A percentile compares a stretch with the other conserved stretches of the same genome.
phyloP scores from a whole-genome alignment of 805 yeast genomes.

The Myxozyma monticola region DNA sequence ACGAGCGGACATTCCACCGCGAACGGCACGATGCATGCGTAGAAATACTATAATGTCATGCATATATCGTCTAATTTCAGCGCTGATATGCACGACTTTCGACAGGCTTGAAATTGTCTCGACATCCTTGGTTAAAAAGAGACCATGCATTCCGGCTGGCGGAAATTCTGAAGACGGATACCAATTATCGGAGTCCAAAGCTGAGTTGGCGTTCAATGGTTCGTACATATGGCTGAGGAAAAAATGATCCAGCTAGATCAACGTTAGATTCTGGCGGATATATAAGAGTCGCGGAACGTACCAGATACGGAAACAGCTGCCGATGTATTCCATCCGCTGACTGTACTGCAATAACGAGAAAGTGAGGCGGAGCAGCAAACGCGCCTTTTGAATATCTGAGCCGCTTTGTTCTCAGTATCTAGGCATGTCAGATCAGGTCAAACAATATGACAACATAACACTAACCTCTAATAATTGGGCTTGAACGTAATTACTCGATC shows the following conservation, averaged over 20 bases:
- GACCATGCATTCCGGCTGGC: background rate
- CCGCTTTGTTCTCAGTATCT: constrained; percentile 19
- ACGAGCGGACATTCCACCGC: constrained; percentile 53
- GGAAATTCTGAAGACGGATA: constrained; percentile 5
- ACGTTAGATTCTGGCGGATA: too few relatives aligned
- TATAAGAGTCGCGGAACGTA: constrained; percentile 1
- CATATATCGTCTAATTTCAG: constrained; percentile 55
- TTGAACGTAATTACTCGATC: constrained; percentile 24
- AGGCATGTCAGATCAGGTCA: background rate
- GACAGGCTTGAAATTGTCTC: constrained; percentile 19
- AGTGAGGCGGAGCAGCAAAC: constrained; percentile 13
- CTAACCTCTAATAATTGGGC: constrained; percentile 26
- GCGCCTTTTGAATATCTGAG: constrained; percentile 13
- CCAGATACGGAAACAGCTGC: constrained; percentile 24
- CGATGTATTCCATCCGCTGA: background rate
- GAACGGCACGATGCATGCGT: constrained; percentile 56
- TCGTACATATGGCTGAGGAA: constrained; percentile 24
- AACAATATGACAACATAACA: background rate
- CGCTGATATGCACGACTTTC: constrained; percentile 42
- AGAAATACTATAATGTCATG: constrained; percentile 56
- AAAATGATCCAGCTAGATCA: constrained; percentile 22
- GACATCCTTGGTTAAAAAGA: constrained; percentile 14
- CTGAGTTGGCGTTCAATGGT: constrained; percentile 1
- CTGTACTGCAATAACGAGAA: constrained; percentile 20
- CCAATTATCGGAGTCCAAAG: constrained; percentile 1